These are phyloP conservation scores for Paramecium sonneborni DNA, from an alignment of 73 alveolate genomes.

Conservation along the genomic window DNA sequence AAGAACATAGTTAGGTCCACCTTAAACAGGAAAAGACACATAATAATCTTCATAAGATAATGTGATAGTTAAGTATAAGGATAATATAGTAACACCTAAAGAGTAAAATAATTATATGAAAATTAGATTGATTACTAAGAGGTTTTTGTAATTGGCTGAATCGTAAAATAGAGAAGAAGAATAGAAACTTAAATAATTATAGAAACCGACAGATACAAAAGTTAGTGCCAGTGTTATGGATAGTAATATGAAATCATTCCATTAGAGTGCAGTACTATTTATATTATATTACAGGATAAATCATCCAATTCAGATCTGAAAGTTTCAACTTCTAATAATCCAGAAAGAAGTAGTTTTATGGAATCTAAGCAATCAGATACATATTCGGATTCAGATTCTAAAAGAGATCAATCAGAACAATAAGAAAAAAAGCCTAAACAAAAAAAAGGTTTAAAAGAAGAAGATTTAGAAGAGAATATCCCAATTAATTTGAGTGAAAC, in stretches of 20 bases:
- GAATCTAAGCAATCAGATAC: slow-evolving; percentile 18
- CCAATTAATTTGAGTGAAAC: slow-evolving; percentile 83
- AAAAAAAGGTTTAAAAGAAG: slow-evolving; percentile 67
- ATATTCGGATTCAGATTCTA: slow-evolving; percentile 43
- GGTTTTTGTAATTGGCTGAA: slow-evolving; percentile 3
- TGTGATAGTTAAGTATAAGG: not conserved
- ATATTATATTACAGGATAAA: slow-evolving; percentile 11
- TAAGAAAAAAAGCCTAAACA: slow-evolving; percentile 59
- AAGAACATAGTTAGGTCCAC: slow-evolving; percentile 20
- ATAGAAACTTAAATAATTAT: not conserved
- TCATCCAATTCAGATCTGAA: slow-evolving; percentile 52
- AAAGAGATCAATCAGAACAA: slow-evolving; percentile 48
- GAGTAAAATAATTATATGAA: not conserved
- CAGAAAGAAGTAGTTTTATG: slow-evolving; percentile 50
- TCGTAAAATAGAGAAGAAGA: slow-evolving; percentile 4
- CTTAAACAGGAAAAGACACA: slow-evolving; percentile 16
- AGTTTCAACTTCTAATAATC: slow-evolving; percentile 30
- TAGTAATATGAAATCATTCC: slow-evolving; percentile 49
- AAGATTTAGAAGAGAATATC: slow-evolving; percentile 70
- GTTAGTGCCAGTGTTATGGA: slow-evolving; percentile 40
- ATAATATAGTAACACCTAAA: slow-evolving; percentile 21
- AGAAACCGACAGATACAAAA: slow-evolving; percentile 4
- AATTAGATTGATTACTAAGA: slow-evolving; percentile 32
- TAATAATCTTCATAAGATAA: not conserved
- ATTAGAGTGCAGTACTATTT: slow-evolving; percentile 20